These are phyloP conservation scores for Elsinoe ampelina DNA, from an alignment of 2,329 filamentous ascomycete genomes.

Conservation along the genomic window DNA sequence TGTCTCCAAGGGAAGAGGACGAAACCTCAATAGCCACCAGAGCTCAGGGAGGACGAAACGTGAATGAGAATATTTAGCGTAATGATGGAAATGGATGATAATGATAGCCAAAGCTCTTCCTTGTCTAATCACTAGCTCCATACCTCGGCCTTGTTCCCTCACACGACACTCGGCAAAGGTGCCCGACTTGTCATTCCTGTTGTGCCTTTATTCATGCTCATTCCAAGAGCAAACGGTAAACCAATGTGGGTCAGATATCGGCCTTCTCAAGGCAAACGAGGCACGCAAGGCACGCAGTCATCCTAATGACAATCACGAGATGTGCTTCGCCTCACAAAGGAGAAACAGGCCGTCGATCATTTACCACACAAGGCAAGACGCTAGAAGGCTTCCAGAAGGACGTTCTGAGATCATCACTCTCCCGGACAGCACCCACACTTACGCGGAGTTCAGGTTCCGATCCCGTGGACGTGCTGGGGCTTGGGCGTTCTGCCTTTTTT, in stretches of 20 bases:
- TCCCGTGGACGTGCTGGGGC: not conserved
- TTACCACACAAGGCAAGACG: slow-evolving; percentile 3
- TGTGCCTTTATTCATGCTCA: too few species aligned
- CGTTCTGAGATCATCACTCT: not conserved
- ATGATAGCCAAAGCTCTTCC: not conserved
- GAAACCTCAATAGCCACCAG: not conserved
- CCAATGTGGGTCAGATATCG: too few species aligned
- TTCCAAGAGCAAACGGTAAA: too few species aligned
- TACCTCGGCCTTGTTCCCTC: too few species aligned
- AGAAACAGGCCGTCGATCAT: not conserved
- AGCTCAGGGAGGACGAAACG: not conserved
- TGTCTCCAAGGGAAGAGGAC: not conserved
- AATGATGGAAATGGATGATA: not conserved
- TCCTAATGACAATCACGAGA: not conserved
- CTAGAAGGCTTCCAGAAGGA: slow-evolving; percentile 10
- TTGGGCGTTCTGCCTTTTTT: slow-evolving; percentile 1
- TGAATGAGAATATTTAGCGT: too few species aligned
- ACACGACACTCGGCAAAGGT: too few species aligned
- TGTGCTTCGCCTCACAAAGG: not conserved
- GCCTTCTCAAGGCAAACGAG: too few species aligned
- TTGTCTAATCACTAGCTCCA: too few species aligned
- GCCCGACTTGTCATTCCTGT: too few species aligned
- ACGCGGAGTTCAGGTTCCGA: not conserved
- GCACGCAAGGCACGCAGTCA: not conserved
- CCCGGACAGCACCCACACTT: slow-evolving; percentile 7